phyloP scores from a whole-genome alignment of 306 rosid species.

The Trifolium pratense region DNA sequence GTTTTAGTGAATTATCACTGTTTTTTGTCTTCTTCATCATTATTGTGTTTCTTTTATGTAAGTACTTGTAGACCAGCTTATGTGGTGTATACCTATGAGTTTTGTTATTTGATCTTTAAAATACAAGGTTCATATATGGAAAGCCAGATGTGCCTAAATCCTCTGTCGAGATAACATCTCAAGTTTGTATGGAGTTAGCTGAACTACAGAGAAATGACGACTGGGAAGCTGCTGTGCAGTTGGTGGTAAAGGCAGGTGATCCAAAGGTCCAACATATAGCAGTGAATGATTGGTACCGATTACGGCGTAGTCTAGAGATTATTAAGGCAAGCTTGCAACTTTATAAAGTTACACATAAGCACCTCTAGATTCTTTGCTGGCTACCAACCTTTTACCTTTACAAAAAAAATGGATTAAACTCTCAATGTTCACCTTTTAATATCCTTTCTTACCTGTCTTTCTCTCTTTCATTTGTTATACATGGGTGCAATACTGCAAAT shows the following conservation, averaged over 20 bases:
- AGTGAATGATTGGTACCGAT: slow-evolving; percentile 83
- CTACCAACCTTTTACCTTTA: slow-evolving; percentile 23
- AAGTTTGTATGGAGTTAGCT: slow-evolving; percentile 65
- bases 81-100: slow-evolving; percentile 26
- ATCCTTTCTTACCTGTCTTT: slow-evolving; percentile 25
- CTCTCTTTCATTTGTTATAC: slow-evolving; percentile 26
- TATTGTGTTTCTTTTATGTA: slow-evolving; percentile 28
- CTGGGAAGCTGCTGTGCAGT: slow-evolving; percentile 87
- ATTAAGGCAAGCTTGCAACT: slow-evolving; percentile 62
- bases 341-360: slow-evolving; percentile 18
- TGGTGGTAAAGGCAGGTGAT: slow-evolving; percentile 89
- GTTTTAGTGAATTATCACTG: slow-evolving; percentile 19
- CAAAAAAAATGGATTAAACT: slow-evolving; percentile 16
- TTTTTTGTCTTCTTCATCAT: slow-evolving; percentile 23
- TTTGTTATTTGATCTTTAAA: slow-evolving; percentile 35
- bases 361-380: slow-evolving; percentile 27
- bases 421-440: slow-evolving; percentile 16
- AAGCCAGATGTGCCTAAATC: slow-evolving; percentile 96
- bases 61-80: slow-evolving; percentile 19
- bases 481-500: slow-evolving; percentile 33
- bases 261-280: slow-evolving; percentile 71
- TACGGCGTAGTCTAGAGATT: slow-evolving; percentile 87
- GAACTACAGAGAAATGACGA: slow-evolving; percentile 65
- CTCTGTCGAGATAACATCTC: slow-evolving; percentile 61
- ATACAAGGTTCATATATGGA: slow-evolving; percentile 79